phyloP scores from a whole-genome alignment of 176 grass and related monocot genomes.

The Zoysia pacifica region DNA sequence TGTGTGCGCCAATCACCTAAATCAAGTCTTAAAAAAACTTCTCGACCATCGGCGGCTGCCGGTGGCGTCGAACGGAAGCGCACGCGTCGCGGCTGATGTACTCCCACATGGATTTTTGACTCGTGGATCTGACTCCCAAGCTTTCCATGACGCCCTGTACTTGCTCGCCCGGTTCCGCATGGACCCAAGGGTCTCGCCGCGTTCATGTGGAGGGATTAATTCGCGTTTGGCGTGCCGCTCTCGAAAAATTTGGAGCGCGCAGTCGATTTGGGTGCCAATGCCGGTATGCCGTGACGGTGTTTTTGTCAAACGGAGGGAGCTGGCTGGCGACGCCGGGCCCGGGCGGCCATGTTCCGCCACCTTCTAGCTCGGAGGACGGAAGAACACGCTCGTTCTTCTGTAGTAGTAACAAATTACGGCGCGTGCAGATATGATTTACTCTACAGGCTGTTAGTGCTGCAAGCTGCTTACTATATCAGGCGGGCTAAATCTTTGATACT shows the following conservation, averaged over 20 bases:
- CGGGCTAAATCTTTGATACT: background rate
- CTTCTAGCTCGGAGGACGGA: background rate
- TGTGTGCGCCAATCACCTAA: background rate
- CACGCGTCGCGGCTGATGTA: background rate
- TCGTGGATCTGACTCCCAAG: background rate
- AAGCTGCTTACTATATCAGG: background rate
- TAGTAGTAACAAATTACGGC: conserved; percentile 1
- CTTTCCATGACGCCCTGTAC: conserved; percentile 13
- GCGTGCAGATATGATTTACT: conserved; percentile 24
- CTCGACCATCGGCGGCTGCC: background rate
- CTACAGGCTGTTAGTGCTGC: background rate
- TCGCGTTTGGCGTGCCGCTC: too few species aligned
- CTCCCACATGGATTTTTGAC: background rate
- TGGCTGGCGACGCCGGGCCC: background rate
- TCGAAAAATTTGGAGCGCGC: background rate
- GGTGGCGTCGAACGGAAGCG: background rate
- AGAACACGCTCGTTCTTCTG: too few species aligned
- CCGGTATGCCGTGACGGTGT: background rate
- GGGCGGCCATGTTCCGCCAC: background rate
- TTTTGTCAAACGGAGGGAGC: conserved; percentile 32
- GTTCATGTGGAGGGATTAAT: too few species aligned
- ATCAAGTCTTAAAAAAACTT: background rate
- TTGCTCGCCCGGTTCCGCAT: conserved; percentile 8
- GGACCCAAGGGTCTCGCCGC: too few species aligned
- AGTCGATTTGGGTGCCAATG: background rate